Base-by-base conservation (phyloP, 2,329 filamentous ascomycete species). In the Aschersonia sp. region DNA sequence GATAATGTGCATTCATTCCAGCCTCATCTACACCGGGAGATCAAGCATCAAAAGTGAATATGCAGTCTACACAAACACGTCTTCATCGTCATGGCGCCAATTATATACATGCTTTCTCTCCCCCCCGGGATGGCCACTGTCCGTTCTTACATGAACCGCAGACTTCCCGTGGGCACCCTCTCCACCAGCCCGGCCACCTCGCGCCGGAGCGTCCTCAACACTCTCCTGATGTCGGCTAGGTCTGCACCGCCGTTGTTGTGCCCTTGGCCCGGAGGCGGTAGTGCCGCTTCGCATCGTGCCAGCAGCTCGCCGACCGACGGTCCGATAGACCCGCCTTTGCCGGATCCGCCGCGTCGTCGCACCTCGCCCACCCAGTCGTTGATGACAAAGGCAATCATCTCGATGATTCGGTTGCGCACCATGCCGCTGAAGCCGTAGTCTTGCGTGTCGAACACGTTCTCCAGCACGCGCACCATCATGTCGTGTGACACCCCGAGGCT, bases 361-460 rank as follows among this genome's bases (percentile, higher is more conserved):
- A 71, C 63, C 49, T 75, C 72, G 30, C 67, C 65, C 10, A 69
- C 65, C 73, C 73, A 77, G 48, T 65, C 63, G 47, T 68, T 67
- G 9, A 77, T 67, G 1, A 68, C 68, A 46, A 66, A 68, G 40
- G 68, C 63, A 53, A 79, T 74, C 61, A 76, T 74, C 59, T 77
- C 74, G 41, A 77, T 70, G 29, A 80, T 66, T 28, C 70, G 64
- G 49, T 66, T 70, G 46, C 75, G 67, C 35, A 61, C 60, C 31
- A 67, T 63, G 40, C 73, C 74, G 31, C 71, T 75, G 60, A 80
- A 80, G 0, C 76, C 76, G 43, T 75, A 69, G 56, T 78, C 75
- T 53, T 80, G 75, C 2, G 73, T 71, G 54, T 80, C 75, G 30
- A 79, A 74, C 47, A 78, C 69, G 43, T 65, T 66, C 61, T 80